Evolutionary conservation across 2,329 filamentous ascomycete species (phyloP).

Genomic region (Sarocladium kiliense): DNA sequence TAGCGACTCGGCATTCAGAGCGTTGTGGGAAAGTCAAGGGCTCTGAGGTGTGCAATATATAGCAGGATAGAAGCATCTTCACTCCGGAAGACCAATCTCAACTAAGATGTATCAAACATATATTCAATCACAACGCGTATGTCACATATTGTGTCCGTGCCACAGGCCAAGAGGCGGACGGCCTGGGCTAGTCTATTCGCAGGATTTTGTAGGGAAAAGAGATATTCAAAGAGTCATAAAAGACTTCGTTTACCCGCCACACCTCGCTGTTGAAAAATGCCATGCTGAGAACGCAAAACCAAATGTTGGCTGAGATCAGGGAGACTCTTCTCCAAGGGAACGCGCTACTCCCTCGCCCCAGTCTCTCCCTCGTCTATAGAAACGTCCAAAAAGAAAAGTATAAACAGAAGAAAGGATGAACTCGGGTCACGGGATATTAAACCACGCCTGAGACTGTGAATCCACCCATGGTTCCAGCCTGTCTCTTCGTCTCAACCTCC

Average conservation of each 20-base stretch:
- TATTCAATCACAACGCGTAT: no score
- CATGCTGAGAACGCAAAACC: not conserved
- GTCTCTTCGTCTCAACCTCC: constrained; percentile 27
- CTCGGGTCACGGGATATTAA: not conserved
- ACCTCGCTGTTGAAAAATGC: constrained; percentile 4
- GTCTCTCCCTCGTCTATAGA: not conserved
- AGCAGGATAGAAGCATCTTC: not conserved
- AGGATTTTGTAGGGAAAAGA: not conserved
- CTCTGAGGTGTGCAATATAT: not conserved
- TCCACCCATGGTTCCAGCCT: constrained; percentile 19
- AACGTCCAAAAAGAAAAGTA: no score
- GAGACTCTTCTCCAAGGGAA: not conserved
- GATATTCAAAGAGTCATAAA: not conserved
- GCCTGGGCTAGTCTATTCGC: constrained; percentile 6
- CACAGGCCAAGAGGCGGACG: not conserved
- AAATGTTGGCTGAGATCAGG: not conserved
- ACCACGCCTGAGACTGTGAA: constrained; percentile 14
- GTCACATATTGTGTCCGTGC: not conserved
- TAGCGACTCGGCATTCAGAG: constrained; percentile 16
- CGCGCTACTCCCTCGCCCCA: not conserved
- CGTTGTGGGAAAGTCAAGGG: constrained; percentile 17
- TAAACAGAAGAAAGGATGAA: not conserved
- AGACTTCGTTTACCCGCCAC: constrained; percentile 1
- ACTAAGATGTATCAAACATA: not conserved
- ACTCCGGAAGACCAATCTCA: constrained; percentile 1